A percentile compares a stretch with the other conserved stretches of the same genome.
Conservation (phyloP, 140 eudicot genomes). For the Bidens hawaiensis region DNA sequence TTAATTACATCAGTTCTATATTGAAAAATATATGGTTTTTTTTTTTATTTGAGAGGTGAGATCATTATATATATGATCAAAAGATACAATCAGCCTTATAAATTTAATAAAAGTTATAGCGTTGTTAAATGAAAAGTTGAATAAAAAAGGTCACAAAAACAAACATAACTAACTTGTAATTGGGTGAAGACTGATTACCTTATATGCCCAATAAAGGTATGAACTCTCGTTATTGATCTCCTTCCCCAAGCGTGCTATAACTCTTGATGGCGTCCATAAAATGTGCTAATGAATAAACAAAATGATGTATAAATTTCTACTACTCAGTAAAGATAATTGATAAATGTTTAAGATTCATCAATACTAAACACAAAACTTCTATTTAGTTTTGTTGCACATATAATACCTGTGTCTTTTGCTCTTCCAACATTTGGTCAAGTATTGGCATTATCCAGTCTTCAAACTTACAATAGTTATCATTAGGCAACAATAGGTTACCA, state of each 20-base stretch:
- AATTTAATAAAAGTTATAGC: not conserved
- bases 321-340: not conserved
- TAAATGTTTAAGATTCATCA: not conserved
- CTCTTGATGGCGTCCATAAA: constrained; percentile 86
- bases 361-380: not conserved
- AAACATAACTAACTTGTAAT: not conserved
- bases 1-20: not conserved
- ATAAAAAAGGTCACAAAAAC: too few species aligned
- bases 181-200: constrained; percentile 40
- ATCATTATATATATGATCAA: not conserved
- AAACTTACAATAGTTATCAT: constrained; percentile 93
- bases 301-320: not conserved
- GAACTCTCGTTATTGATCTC: constrained; percentile 83
- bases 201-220: constrained; percentile 91
- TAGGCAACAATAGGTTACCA: constrained; percentile 91
- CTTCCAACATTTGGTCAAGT: constrained; percentile 87
- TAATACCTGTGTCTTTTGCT: constrained; percentile 66
- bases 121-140: not conserved
- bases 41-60: not conserved
- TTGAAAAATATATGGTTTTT: too few species aligned
- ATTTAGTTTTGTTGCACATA: not conserved
- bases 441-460: constrained; percentile 97
- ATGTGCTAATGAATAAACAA: constrained; percentile 37
- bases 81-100: too few species aligned
- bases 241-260: constrained; percentile 92